Base-by-base conservation (phyloP, 1,139 yeast species). In the Scheffersomyces cryptocercus region DNA sequence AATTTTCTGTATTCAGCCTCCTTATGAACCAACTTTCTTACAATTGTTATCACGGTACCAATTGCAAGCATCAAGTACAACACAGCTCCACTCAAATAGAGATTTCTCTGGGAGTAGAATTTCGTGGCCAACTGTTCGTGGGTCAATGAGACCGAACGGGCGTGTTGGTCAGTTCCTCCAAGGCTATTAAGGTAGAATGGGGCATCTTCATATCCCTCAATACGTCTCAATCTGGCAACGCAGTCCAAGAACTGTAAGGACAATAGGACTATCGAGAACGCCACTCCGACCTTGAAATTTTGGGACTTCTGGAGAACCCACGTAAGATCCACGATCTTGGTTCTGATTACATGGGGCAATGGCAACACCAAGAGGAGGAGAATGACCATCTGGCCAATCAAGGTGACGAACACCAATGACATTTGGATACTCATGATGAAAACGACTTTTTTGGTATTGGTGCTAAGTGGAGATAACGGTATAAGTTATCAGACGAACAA, bases 71-170 rank as follows among this genome's bases (percentile, higher is more conserved):
- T 75, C 50, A 83, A 74, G 61, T 83, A 84, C 50, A 84, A 61
- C 3, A 84, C 83, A 6, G 88, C 88, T 3, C 90, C 91, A 13
- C 85, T 77, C 47, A 85, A 75, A 61, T 85, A 85, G 51, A 84
- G 68, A 55, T 85, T 85, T 56, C 93, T 73, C 60, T 85, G 90
- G 37, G 85, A 76, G 54, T 83, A 84, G 52, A 86, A 84, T 53
- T 82, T 80, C 43, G 73, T 62, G n/a, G 78, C 79, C 58, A 73
- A 64, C 57, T 68, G 74, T 29, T 74, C 79, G 43, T 65, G 61
- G 42, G 61, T 61, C 53, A 69, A 59, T 45, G 52, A 42, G 12
- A 42, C 48, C 6, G 43, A 24, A 16, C 42, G 37, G 35, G 30
- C 35, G 11, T 50, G 10, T 48, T 41, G 7, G 51, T 49, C 31